Evolutionary conservation across 1,284 basidiomycete species (phyloP).

Genomic region (Trametes sp.): DNA sequence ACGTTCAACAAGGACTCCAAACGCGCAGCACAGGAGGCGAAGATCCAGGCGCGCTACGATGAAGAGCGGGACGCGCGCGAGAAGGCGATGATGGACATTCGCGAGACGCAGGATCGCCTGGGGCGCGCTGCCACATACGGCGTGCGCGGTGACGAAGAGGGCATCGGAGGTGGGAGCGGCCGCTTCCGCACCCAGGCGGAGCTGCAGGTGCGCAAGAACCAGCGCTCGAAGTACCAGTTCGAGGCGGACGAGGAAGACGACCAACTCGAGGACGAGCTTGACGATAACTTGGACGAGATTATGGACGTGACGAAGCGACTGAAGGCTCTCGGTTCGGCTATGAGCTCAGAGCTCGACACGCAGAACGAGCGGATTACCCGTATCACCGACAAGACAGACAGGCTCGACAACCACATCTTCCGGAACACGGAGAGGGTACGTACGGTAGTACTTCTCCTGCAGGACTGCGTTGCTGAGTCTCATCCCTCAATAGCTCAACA

Average conservation of each 20-base stretch:
- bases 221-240: constrained; percentile 90
- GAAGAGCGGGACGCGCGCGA: constrained; percentile 90
- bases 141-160: constrained; percentile 53
- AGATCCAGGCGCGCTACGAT: constrained; percentile 87
- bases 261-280: constrained; percentile 87
- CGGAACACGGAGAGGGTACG: constrained; percentile 76
- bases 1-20: constrained; percentile 94
- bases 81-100: constrained; percentile 85
- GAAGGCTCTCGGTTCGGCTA: constrained; percentile 85
- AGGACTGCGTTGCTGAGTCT: neutral
- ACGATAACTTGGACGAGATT: constrained; percentile 93
- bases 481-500: constrained; percentile 61
- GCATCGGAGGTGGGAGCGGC: constrained; percentile 48
- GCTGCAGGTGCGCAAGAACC: constrained; percentile 63
- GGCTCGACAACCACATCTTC: constrained; percentile 68
- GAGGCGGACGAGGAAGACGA: constrained; percentile 97
- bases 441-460: constrained; percentile 19
- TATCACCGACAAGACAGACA: constrained; percentile 74
- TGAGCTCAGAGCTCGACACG: constrained; percentile 82
- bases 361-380: constrained; percentile 79
- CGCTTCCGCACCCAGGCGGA: constrained; percentile 58
- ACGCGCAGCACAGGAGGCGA: constrained; percentile 89
- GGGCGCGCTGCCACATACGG: constrained; percentile 77
- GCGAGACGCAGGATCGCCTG: constrained; percentile 87
- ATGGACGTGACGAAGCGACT: constrained; percentile 82